Evolutionary conservation across 192 early-diverging fungal species (phyloP), one percentile per base, ranked within the genome.

Genomic region (Geosiphon pyriformis): DNA sequence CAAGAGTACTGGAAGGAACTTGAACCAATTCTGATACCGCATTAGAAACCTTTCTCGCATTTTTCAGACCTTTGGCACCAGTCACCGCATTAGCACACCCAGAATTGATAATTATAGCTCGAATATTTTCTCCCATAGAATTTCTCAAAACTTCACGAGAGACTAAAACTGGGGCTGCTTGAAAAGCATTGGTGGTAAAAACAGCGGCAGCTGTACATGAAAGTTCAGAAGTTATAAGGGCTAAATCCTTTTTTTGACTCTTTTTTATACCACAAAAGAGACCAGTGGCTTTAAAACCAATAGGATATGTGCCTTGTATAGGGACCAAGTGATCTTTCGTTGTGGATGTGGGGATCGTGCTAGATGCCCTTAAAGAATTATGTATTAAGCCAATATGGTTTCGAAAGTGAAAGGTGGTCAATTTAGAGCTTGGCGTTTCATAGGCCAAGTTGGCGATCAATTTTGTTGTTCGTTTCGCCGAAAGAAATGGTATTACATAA

Each of bases 11-110:
- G 8, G 60, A 31, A n/a, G 65, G 30, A 22, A 70, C 67, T 12
- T 74, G 76, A n/a, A 83, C 79, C 22, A 85, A 70, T 25, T 60
- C 49, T 63, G 87, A 86, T 15, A 87, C 78, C 0, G 81, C 77
- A 1, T 77, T 70, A 12, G 74, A 68, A 88, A 94, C 93, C 18
- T 69, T 67, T 71, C 75, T 78, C 0, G 96, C 94, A 68, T 98
- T 86, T 31, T 76, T 73, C 2, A 94, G 65, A 3, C 96, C 96
- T 69, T 87, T 72, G 0, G 85, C 79, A 7, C 96, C 96, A 0
- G 96, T 98, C 17, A 94, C 94, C 1, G 96, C 96, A 70, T 98
- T 98, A 18, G 96, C 96, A 74, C 93, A 95, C 0, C 94, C 94
- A 12, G 92, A 91, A 73, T 98, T 96, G 23, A 87, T 83, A 4